Conservation (phyloP, 352 stramenopile genomes). For the Phytophthora cactorum region DNA sequence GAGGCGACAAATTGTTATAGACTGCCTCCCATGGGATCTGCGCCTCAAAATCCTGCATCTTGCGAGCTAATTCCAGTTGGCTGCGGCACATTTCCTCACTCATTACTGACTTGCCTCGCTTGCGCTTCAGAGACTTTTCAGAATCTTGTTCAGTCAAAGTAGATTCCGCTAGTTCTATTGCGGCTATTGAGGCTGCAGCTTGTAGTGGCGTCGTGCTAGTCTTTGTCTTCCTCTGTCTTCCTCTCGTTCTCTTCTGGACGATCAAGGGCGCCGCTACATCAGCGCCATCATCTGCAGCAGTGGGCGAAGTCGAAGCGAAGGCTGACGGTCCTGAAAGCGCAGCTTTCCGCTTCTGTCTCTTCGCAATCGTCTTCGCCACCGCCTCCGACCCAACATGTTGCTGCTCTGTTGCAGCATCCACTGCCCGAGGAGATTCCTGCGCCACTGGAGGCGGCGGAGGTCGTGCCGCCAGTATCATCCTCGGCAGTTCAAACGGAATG, state of each 20-base stretch:
- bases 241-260: background rate
- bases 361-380: background rate
- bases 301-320: background rate
- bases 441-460: background rate
- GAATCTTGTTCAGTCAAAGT: too few species aligned
- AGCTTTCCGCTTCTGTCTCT: background rate
- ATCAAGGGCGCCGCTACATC: background rate
- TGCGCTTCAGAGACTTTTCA: background rate
- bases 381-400: background rate
- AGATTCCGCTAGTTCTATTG: background rate
- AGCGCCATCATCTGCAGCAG: too few species aligned
- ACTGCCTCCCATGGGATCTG: slow-evolving; percentile 42
- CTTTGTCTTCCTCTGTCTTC: background rate
- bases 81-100: slow-evolving; percentile 17
- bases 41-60: slow-evolving; percentile 32
- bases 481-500: slow-evolving; percentile 40
- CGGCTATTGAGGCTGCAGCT: background rate
- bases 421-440: background rate
- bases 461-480: background rate
- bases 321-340: background rate
- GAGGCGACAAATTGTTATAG: slow-evolving; percentile 36
- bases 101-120: slow-evolving; percentile 22
- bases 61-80: slow-evolving; percentile 19
- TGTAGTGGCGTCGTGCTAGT: background rate
- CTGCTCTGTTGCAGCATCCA: background rate